Percentiles rank a stretch among this genome's conserved stretches.
Conservation (phyloP, 148 eudicot species). For the Camellia sinensis region DNA sequence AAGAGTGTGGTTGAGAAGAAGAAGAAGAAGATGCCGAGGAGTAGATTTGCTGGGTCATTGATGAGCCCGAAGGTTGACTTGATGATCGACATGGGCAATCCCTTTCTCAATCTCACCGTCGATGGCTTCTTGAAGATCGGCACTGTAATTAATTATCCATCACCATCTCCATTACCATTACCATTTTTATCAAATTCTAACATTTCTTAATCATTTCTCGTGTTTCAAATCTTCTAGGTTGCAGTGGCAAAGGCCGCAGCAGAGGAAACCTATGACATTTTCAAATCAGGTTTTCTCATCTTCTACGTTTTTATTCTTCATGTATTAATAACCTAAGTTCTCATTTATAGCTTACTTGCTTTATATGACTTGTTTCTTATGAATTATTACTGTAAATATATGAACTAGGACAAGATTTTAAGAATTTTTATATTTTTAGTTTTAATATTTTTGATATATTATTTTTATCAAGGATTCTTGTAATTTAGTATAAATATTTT, state of each 20-base stretch:
- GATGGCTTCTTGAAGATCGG: slow-evolving; percentile 93
- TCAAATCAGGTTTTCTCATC: slow-evolving; percentile 39
- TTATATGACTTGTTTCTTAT: not conserved
- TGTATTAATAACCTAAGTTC: not conserved
- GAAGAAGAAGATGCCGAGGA: slow-evolving; percentile 50
- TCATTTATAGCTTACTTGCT: not conserved
- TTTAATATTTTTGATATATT: no score
- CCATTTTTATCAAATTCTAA: not conserved
- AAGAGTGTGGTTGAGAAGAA: not conserved
- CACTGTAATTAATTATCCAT: slow-evolving; percentile 33
- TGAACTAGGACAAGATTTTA: no score
- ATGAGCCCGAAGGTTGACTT: slow-evolving; percentile 52
- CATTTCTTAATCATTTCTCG: not conserved
- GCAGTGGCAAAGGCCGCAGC: slow-evolving; percentile 60
- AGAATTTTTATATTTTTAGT: no score
- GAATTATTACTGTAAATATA: not conserved
- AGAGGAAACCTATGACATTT: slow-evolving; percentile 65
- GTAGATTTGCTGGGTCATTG: slow-evolving; percentile 39
- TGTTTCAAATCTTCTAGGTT: slow-evolving; percentile 46
- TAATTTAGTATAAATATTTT: no score
- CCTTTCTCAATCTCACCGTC: slow-evolving; percentile 65
- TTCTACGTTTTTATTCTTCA: not conserved
- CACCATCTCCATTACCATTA: not conserved
- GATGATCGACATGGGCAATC: slow-evolving; percentile 64
- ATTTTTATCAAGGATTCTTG: no score